Base-by-base conservation (phyloP, 2,329 filamentous ascomycete species). In the Drechslerella coelobrocha region DNA sequence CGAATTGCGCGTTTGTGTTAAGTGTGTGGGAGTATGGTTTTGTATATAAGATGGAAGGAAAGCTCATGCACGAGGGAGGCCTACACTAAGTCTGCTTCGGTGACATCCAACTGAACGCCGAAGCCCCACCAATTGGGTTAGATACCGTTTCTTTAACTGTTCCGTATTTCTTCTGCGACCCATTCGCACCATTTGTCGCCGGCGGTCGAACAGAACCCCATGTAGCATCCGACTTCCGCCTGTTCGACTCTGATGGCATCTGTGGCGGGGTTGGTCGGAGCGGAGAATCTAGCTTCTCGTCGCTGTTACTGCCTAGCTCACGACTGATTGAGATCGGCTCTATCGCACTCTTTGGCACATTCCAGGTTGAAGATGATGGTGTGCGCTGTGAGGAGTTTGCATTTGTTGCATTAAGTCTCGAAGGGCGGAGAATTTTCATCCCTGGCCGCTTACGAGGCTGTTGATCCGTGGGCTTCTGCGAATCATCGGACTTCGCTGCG, bases 101-200 rank as follows among this genome's bases (percentile, higher is more conserved):
- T 51, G 89, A 93, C 82, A 97, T 88, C 92, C 92, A 97, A 10
- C 90, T 88, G 80, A 97, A 97, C 1, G 92, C 92, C 66, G 91
- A 94, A 10, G 90, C 93, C 17, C 90, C 90, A 9, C 92, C 93
- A 19, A 96, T 85, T 0, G 93, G 93, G 77, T 97, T 97, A 24
- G 86, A 62, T 31, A 61, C 66, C 7, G 66, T 71, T 53, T 71
- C 66, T 24, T 71, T 71, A 7, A 71, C 66, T 19, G 66, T 63
- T 19, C 59, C 57, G 48, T 71, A 71, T 39, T 71, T 71, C 66
- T 71, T 71, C 55, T 66, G 61, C 29, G 47, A 23, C 39, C 63
- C 63, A 23, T 71, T 71, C 7, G 48, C 26, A 19, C 57, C 66
- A 12, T 71, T 71, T 12, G 48, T 41, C 12, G 57, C 50, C n/a